These are phyloP conservation scores for Luzula sylvatica DNA, from an alignment of 176 grass and related monocot species.

Conservation along the genomic window DNA sequence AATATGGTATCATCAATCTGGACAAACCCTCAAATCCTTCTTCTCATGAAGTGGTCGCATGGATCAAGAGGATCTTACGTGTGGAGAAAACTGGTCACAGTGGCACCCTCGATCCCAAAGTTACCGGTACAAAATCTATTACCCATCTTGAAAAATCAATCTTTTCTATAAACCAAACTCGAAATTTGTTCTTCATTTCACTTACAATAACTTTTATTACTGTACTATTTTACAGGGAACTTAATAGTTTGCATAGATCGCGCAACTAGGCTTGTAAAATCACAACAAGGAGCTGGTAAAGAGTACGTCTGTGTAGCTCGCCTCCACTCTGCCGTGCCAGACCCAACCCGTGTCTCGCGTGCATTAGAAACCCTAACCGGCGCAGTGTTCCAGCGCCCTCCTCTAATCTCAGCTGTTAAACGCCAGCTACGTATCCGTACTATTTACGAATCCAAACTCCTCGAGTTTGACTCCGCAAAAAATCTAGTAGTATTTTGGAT, in stretches of 20 bases:
- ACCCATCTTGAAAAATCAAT: too few relatives aligned
- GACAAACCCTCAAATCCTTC: conserved; percentile 96
- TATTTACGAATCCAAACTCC: conserved; percentile 78
- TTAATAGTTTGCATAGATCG: conserved; percentile 95
- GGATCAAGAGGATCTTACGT: conserved; percentile 83
- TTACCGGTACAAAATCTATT: conserved; percentile 30
- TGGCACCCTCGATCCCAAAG: conserved; percentile 92
- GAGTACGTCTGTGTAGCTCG: conserved; percentile 80
- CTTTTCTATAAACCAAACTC: too few relatives aligned
- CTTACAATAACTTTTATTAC: too few relatives aligned
- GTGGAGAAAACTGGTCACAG: conserved; percentile 72
- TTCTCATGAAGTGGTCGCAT: conserved; percentile 91
- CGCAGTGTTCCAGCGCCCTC: conserved; percentile 83
- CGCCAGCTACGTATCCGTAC: conserved; percentile 80
- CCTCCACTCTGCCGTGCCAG: conserved; percentile 58
- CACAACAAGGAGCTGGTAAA: conserved; percentile 83
- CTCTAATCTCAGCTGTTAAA: conserved; percentile 88
- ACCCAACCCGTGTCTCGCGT: conserved; percentile 36
- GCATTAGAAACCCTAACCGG: conserved; percentile 73
- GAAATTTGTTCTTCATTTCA: too few relatives aligned
- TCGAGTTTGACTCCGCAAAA: conserved; percentile 54
- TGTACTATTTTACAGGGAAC: conserved; percentile 44
- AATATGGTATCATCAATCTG: conserved; percentile 83
- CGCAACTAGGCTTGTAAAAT: conserved; percentile 88
- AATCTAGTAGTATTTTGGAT: conserved; percentile 84